Evolutionary conservation across 2,329 filamentous ascomycete genomes (phyloP).

Genomic region (Pseudopithomyces maydicus): DNA sequence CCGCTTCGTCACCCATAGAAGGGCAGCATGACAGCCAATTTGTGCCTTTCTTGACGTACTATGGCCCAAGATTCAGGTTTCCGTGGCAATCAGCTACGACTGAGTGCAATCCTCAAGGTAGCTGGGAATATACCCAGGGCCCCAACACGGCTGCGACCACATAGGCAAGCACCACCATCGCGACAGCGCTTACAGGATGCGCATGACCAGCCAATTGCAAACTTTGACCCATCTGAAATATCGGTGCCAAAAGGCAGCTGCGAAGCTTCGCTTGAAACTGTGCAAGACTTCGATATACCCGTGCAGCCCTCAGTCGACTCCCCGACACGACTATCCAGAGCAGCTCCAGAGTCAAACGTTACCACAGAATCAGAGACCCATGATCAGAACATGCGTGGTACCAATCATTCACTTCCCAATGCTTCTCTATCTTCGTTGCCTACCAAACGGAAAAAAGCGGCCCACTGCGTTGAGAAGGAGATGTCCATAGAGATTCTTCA

Average conservation of each 20-base stretch:
- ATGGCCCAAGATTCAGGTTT: constrained; percentile 33
- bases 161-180: neutral
- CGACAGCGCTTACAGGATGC: neutral
- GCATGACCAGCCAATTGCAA: neutral
- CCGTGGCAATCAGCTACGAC: constrained; percentile 27
- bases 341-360: neutral
- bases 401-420: too few species aligned
- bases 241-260: neutral
- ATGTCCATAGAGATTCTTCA: neutral
- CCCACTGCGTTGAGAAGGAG: neutral
- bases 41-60: neutral
- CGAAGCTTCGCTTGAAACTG: neutral
- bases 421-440: neutral
- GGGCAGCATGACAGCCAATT: neutral
- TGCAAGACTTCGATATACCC: neutral
- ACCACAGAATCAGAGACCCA: neutral
- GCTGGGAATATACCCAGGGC: constrained; percentile 29
- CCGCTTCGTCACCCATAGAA: neutral
- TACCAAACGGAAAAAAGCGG: neutral
- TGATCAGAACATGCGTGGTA: neutral
- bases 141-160: constrained; percentile 26
- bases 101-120: constrained; percentile 29
- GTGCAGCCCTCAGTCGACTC: neutral
- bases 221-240: neutral
- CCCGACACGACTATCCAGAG: neutral